These are phyloP conservation scores for Penicillium cosmopolitanum DNA, from an alignment of 495 filamentous ascomycete species.

Conservation along the genomic window DNA sequence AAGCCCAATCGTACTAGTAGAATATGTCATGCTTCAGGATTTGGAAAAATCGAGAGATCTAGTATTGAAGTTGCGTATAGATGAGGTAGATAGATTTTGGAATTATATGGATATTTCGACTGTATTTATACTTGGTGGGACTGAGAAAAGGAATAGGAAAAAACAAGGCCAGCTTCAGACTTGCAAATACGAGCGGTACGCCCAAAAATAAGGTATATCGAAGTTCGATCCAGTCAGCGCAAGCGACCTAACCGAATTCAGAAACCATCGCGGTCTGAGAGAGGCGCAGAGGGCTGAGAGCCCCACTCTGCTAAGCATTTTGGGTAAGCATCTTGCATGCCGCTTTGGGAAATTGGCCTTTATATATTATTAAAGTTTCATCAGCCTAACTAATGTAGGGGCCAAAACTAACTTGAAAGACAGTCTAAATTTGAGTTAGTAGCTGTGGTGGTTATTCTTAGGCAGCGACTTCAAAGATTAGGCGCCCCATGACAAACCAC, in stretches of 20 bases:
- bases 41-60: neutral
- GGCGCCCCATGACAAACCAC: neutral
- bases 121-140: neutral
- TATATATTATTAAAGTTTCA: too few species aligned
- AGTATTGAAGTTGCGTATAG: neutral
- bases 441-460: neutral
- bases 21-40: neutral
- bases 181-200: neutral
- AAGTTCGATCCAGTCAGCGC: neutral
- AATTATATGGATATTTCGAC: neutral
- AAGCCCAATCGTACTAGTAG: neutral
- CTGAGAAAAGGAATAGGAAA: too few species aligned
- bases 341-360: slow-evolving; percentile 6
- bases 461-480: neutral
- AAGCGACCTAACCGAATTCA: neutral
- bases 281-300: neutral
- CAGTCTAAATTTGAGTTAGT: too few species aligned
- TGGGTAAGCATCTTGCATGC: slow-evolving; percentile 11
- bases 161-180: neutral
- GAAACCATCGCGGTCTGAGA: slow-evolving; percentile 5
- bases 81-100: neutral
- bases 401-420: too few species aligned
- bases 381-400: too few species aligned
- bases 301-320: slow-evolving; percentile 6
- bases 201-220: neutral